These are phyloP conservation scores for Myrmaecium sp. DNA, from an alignment of 2,329 filamentous ascomycete genomes.

Conservation along the genomic window DNA sequence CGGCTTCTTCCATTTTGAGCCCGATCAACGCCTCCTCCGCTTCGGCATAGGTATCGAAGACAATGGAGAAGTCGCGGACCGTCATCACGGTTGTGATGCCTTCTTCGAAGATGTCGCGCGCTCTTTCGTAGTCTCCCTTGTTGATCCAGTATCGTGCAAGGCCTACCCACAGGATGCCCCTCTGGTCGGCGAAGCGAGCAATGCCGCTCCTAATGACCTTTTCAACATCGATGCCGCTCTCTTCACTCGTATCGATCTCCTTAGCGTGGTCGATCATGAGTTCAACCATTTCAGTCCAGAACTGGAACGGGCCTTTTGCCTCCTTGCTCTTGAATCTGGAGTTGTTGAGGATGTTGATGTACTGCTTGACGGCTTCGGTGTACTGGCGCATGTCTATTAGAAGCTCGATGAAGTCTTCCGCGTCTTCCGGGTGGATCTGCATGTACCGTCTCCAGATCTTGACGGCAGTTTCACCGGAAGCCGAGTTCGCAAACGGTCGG, in stretches of 20 bases:
- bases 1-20: constrained; percentile 76
- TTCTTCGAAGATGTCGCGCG: constrained; percentile 87
- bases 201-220: constrained; percentile 87
- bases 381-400: constrained; percentile 67
- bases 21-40: constrained; percentile 94
- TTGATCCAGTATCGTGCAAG: constrained; percentile 95
- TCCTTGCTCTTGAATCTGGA: constrained; percentile 81
- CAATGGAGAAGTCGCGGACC: constrained; percentile 86
- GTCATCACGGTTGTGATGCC: constrained; percentile 98
- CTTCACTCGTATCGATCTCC: constrained; percentile 64
- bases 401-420: constrained; percentile 87
- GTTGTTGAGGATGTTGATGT: constrained; percentile 85
- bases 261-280: constrained; percentile 79
- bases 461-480: constrained; percentile 75
- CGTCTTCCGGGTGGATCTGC: constrained; percentile 89
- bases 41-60: constrained; percentile 92
- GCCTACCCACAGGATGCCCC: constrained; percentile 88
- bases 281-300: constrained; percentile 97
- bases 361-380: constrained; percentile 79
- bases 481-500: constrained; percentile 77
- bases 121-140: constrained; percentile 78
- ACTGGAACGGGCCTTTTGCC: constrained; percentile 84
- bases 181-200: constrained; percentile 75
- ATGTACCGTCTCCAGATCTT: constrained; percentile 93
- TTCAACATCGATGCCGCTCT: constrained; percentile 77